Evolutionary conservation across 1,284 basidiomycete species (phyloP).

Genomic region (Apiotrichum gracile): DNA sequence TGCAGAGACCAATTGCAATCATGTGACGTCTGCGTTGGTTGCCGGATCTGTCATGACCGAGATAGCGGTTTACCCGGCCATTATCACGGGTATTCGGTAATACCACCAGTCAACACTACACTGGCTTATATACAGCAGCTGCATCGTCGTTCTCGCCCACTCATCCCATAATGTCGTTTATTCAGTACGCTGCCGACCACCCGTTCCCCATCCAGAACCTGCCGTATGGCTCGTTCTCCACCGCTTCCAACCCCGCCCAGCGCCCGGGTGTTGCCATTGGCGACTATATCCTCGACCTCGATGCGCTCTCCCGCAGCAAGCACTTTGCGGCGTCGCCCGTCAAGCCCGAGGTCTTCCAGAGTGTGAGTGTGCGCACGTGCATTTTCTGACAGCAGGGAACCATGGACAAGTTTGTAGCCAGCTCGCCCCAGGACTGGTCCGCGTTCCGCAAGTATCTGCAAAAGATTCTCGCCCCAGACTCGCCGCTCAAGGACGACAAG

Average conservation of each 20-base stretch:
- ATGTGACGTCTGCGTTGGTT: no score
- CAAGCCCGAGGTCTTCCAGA: constrained; percentile 14
- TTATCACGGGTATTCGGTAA: no score
- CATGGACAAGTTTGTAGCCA: constrained; percentile 10
- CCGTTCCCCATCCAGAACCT: constrained; percentile 21
- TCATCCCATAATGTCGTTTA: constrained; percentile 5
- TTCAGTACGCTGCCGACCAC: constrained; percentile 10
- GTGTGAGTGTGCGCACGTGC: background rate
- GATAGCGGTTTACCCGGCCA: no score
- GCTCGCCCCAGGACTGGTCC: constrained; percentile 12
- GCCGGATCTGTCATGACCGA: no score
- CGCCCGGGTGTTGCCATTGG: constrained; percentile 19
- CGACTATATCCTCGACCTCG: constrained; percentile 18
- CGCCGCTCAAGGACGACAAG: constrained; percentile 6
- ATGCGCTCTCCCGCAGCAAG: constrained; percentile 5
- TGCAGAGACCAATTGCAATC: no score
- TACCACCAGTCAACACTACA: no score
- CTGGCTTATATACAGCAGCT: no score
- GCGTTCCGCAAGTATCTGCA: constrained; percentile 12
- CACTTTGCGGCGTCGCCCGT: constrained; percentile 4
- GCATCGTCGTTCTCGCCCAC: no score
- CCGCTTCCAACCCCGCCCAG: background rate
- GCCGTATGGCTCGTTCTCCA: constrained; percentile 16
- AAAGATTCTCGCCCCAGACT: constrained; percentile 6
- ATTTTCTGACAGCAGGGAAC: background rate